Conservation (phyloP, 2,329 filamentous ascomycete species). For the Elsinoe perseae region DNA sequence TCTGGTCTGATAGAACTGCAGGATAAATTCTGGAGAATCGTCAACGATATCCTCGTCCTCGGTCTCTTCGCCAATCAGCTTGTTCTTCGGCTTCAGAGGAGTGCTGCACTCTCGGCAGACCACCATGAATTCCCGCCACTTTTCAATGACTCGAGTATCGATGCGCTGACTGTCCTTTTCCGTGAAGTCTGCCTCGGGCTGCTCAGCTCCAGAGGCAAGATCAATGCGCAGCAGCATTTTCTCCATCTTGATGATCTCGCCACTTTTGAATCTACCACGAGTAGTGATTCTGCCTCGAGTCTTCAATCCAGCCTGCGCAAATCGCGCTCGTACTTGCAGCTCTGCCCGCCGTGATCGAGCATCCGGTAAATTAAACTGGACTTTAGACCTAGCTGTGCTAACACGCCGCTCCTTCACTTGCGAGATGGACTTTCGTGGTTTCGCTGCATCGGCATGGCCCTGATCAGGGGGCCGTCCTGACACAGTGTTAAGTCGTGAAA, state of each 20-base stretch:
- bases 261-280: slow-evolving; percentile 42
- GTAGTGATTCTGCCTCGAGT: slow-evolving; percentile 30
- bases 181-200: slow-evolving; percentile 53
- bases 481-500: neutral
- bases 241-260: slow-evolving; percentile 59
- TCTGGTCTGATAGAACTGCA: slow-evolving; percentile 31
- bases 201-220: slow-evolving; percentile 34
- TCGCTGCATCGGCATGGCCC: neutral
- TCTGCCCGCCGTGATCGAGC: slow-evolving; percentile 31
- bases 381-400: slow-evolving; percentile 21
- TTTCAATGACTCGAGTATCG: slow-evolving; percentile 51
- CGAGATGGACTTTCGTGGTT: too few relatives aligned
- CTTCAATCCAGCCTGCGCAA: slow-evolving; percentile 33
- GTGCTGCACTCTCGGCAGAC: slow-evolving; percentile 50
- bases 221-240: slow-evolving; percentile 61
- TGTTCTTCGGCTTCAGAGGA: neutral
- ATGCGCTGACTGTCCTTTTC: slow-evolving; percentile 56
- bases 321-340: slow-evolving; percentile 33
- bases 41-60: slow-evolving; percentile 47
- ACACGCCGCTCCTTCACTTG: neutral
- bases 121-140: slow-evolving; percentile 57
- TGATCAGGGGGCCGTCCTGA: neutral
- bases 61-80: slow-evolving; percentile 28
- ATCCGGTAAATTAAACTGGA: slow-evolving; percentile 38
- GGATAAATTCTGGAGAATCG: slow-evolving; percentile 46